These are phyloP conservation scores for Dalechampia spathulata DNA, from an alignment of 441 rosid genomes.

Conservation along the genomic window DNA sequence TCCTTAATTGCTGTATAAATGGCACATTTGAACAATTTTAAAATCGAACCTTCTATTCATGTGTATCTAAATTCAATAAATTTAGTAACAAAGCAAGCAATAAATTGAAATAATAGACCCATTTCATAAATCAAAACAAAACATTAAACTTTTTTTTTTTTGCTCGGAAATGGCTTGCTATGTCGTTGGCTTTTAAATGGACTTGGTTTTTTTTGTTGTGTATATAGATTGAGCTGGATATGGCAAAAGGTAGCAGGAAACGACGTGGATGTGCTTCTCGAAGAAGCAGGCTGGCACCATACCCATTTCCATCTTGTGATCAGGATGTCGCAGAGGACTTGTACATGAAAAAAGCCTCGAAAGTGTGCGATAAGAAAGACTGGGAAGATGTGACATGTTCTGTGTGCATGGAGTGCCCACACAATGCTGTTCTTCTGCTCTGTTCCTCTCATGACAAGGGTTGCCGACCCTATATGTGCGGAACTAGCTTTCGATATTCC, in stretches of 20 bases:
- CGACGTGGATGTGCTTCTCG: constrained; percentile 47
- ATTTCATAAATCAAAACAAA: no score
- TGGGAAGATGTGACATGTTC: constrained; percentile 88
- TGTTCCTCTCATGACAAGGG: constrained; percentile 97
- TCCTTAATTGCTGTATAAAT: no score
- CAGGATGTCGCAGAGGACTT: constrained; percentile 30
- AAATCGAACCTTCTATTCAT: no score
- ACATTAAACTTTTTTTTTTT: no score
- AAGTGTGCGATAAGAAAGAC: constrained; percentile 55
- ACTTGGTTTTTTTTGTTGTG: no score
- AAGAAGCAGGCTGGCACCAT: constrained; percentile 49
- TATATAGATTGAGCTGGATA: constrained; percentile 26
- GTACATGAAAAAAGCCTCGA: constrained; percentile 36
- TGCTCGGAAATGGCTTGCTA: no score
- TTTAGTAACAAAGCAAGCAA: no score
- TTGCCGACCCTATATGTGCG: constrained; percentile 97
- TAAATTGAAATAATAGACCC: no score
- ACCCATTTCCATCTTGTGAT: constrained; percentile 33
- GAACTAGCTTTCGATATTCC: constrained; percentile 90
- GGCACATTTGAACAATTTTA: no score
- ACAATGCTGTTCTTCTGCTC: constrained; percentile 93
- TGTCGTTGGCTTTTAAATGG: no score
- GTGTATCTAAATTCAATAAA: no score
- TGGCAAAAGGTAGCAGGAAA: constrained; percentile 73
- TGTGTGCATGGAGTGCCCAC: constrained; percentile 97